Conservation (phyloP, 768 basidiomycete species). For the Mycena sanguinolenta region DNA sequence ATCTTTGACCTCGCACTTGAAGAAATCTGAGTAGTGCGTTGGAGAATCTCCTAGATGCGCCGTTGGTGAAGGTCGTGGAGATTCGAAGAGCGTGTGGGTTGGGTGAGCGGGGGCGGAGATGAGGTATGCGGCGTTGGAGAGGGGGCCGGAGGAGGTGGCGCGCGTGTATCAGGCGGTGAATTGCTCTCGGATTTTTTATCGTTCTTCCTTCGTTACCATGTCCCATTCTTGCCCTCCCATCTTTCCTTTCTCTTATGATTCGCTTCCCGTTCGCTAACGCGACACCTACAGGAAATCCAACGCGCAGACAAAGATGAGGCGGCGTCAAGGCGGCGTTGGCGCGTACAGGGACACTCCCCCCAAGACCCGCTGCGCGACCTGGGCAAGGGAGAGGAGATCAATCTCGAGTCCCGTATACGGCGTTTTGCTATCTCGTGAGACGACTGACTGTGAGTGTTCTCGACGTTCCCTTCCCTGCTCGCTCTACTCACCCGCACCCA, state of each 20-base stretch:
- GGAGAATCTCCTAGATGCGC: conserved; percentile 70
- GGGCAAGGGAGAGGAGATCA: conserved; percentile 54
- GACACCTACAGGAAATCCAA: conserved; percentile 47
- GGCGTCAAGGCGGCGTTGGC: conserved; percentile 53
- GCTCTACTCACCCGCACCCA: conserved; percentile 44
- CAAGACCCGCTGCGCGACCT: conserved; percentile 64
- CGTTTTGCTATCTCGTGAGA: conserved; percentile 75
- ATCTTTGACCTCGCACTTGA: no score
- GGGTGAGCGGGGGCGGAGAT: conserved; percentile 81
- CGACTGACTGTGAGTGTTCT: conserved; percentile 66
- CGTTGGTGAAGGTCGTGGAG: conserved; percentile 66
- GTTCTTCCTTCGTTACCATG: no score
- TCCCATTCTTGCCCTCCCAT: not conserved
- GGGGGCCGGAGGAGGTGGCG: conserved; percentile 55
- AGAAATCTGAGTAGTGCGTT: conserved; percentile 75
- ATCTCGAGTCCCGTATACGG: conserved; percentile 72
- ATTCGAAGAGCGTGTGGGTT: conserved; percentile 64
- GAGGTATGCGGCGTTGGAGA: conserved; percentile 60
- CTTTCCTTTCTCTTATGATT: not conserved
- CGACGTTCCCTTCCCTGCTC: no score
- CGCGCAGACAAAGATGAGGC: conserved; percentile 62
- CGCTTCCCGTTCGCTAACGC: not conserved
- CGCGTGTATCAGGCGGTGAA: conserved; percentile 35
- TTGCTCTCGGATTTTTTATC: conserved; percentile 21
- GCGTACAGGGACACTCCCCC: conserved; percentile 61